Evolutionary conservation across 208 protist genomes (phyloP).

Genomic region (Zelonia costaricensis): DNA sequence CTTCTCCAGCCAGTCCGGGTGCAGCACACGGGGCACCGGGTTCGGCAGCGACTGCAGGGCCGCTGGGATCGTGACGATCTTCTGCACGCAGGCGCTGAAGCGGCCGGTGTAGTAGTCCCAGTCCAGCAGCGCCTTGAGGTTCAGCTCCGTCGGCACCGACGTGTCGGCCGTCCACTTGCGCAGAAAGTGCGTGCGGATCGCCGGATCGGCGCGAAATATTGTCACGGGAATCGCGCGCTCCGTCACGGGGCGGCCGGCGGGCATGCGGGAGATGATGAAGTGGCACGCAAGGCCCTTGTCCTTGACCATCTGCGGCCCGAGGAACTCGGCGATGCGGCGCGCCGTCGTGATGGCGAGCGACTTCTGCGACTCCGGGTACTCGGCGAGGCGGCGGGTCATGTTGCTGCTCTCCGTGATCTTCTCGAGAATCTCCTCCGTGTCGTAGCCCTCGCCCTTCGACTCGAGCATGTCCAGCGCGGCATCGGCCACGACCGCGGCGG

Average conservation of each 20-base stretch:
- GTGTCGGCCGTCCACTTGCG: conserved; percentile 94
- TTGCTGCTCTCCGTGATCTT: conserved; percentile 98
- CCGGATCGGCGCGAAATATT: conserved; percentile 97
- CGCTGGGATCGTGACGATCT: conserved; percentile 99
- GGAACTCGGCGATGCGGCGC: conserved; percentile 97
- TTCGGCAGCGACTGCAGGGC: conserved; percentile 97
- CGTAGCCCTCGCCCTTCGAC: conserved; percentile 87
- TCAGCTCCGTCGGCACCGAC: conserved; percentile 46
- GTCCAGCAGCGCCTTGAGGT: conserved; percentile 96
- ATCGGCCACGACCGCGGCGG: conserved; percentile 96
- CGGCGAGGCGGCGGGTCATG: conserved; percentile 95
- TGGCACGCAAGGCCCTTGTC: conserved; percentile 97
- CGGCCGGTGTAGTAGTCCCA: conserved; percentile 99
- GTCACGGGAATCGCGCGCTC: conserved; percentile 97
- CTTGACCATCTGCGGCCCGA: conserved; percentile 98
- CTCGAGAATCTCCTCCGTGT: conserved; percentile 96
- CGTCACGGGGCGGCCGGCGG: conserved; percentile 95
- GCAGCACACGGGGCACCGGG: conserved; percentile 96
- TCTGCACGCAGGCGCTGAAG: conserved; percentile 97
- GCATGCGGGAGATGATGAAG: conserved; percentile 98
- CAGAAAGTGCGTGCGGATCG: conserved; percentile 90
- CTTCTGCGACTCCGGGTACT: conserved; percentile 98
- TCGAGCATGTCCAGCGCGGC: conserved; percentile 97
- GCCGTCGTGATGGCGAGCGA: conserved; percentile 98
- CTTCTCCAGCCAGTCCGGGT: conserved; percentile 98